Evolutionary conservation across 1,284 basidiomycete species (phyloP).

Genomic region (Termitomyces sp.): DNA sequence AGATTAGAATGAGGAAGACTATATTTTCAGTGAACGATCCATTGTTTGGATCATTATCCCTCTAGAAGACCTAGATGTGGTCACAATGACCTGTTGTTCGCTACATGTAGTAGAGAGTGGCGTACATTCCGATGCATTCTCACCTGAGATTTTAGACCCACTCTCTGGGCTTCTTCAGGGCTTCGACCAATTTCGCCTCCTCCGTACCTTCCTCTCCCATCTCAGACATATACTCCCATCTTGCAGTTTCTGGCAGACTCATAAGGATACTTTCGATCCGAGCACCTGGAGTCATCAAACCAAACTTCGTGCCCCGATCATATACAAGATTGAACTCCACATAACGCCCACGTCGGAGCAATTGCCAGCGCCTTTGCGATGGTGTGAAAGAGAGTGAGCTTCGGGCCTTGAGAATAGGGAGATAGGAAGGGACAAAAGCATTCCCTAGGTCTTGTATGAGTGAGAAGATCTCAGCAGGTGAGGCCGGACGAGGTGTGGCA

Average conservation of each 20-base stretch:
- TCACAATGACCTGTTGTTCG: background rate
- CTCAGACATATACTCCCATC: conserved; percentile 93
- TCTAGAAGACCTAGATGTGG: background rate
- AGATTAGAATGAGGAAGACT: background rate
- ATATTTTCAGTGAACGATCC: background rate
- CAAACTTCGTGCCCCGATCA: conserved; percentile 86
- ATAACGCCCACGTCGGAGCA: conserved; percentile 83
- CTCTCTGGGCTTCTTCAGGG: conserved; percentile 64
- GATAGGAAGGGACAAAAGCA: conserved; percentile 83
- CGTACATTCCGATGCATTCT: background rate
- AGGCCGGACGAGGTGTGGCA: conserved; percentile 46
- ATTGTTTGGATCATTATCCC: background rate
- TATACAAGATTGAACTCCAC: conserved; percentile 94
- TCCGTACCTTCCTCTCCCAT: conserved; percentile 66
- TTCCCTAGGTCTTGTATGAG: conserved; percentile 70
- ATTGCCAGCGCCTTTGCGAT: conserved; percentile 80
- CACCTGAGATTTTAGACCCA: conserved; percentile 48
- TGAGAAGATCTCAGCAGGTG: conserved; percentile 67
- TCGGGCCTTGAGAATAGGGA: conserved; percentile 74
- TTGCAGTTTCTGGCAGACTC: conserved; percentile 85
- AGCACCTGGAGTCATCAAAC: conserved; percentile 85
- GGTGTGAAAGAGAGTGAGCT: conserved; percentile 55
- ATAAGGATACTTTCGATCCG: conserved; percentile 92
- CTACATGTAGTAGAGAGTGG: background rate
- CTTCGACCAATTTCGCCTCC: conserved; percentile 66